Evolutionary conservation across 805 yeast genomes (phyloP).

Genomic region (Nakazawaea ambrosiae): DNA sequence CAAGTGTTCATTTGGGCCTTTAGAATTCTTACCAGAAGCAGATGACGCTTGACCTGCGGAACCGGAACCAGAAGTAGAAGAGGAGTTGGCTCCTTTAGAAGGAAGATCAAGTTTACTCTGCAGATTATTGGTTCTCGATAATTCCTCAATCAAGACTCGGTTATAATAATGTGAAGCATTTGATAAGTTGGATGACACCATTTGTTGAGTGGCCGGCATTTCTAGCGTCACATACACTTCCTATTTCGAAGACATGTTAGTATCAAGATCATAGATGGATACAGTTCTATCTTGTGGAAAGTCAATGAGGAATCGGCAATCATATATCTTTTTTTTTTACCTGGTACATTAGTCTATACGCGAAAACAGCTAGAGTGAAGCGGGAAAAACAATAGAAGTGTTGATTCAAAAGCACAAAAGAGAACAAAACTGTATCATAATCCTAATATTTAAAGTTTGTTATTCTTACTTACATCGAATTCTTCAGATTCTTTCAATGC

Average conservation of each 20-base stretch:
- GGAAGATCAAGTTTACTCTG: not conserved
- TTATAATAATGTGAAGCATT: slow-evolving; percentile 4
- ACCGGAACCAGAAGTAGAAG: no score
- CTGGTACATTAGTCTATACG: no score
- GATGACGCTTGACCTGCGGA: no score
- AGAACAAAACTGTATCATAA: no score
- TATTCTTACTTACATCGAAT: slow-evolving; percentile 10
- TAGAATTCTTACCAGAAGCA: no score
- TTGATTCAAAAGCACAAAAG: no score
- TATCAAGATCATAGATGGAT: not conserved
- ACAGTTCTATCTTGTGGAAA: no score
- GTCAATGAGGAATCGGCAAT: no score
- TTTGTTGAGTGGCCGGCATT: slow-evolving; percentile 24
- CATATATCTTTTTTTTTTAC: no score
- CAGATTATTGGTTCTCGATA: slow-evolving; percentile 1
- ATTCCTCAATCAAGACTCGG: slow-evolving; percentile 2
- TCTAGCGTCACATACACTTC: slow-evolving; percentile 51
- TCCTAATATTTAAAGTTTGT: no score
- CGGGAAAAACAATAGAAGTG: no score
- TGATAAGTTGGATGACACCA: not conserved
- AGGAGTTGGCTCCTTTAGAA: not conserved
- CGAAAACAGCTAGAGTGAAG: no score
- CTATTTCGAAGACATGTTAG: slow-evolving; percentile 1
- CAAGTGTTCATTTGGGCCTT: not conserved
- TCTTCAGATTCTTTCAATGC: slow-evolving; percentile 17